phyloP scores from a whole-genome alignment of 1,284 basidiomycete species.

The Tylopilus sp. region DNA sequence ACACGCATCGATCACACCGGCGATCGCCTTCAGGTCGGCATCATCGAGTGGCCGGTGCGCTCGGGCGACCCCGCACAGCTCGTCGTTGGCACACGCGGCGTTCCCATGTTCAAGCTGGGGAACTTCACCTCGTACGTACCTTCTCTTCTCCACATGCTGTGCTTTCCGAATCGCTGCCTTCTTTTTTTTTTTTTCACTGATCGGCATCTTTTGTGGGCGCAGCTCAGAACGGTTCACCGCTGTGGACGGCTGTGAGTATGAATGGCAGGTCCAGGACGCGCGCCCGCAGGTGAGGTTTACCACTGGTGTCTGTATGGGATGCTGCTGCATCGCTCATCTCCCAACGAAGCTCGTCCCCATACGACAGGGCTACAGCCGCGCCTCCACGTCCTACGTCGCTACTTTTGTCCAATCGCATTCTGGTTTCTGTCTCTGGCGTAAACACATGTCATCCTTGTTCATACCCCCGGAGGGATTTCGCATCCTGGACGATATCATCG shows the following conservation, averaged over 20 bases:
- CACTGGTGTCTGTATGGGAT: too few relatives aligned
- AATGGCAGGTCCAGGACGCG: conserved; percentile 29
- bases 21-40: conserved; percentile 27
- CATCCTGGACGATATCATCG: conserved; percentile 35
- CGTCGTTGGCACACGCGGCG: conserved; percentile 27
- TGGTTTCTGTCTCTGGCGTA: conserved; percentile 19
- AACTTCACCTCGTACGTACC: conserved; percentile 24
- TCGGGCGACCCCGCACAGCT: conserved; percentile 8
- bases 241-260: conserved; percentile 21
- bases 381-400: conserved; percentile 24
- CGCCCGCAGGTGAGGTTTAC: conserved; percentile 23
- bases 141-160: too few relatives aligned
- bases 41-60: conserved; percentile 30
- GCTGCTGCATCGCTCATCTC: too few relatives aligned
- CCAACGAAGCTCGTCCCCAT: conserved; percentile 28
- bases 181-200: background rate
- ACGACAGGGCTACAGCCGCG: background rate
- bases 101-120: conserved; percentile 25
- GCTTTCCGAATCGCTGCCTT: too few relatives aligned
- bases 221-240: conserved; percentile 28
- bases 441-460: conserved; percentile 23
- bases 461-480: conserved; percentile 28
- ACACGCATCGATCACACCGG: conserved; percentile 21
- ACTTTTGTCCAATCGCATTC: conserved; percentile 26
- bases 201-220: too few relatives aligned